Percentiles rank a stretch among this genome's conserved stretches.
phyloP scores from a whole-genome alignment of 2,329 filamentous ascomycete genomes.

The Ophiocordyceps robertsii region DNA sequence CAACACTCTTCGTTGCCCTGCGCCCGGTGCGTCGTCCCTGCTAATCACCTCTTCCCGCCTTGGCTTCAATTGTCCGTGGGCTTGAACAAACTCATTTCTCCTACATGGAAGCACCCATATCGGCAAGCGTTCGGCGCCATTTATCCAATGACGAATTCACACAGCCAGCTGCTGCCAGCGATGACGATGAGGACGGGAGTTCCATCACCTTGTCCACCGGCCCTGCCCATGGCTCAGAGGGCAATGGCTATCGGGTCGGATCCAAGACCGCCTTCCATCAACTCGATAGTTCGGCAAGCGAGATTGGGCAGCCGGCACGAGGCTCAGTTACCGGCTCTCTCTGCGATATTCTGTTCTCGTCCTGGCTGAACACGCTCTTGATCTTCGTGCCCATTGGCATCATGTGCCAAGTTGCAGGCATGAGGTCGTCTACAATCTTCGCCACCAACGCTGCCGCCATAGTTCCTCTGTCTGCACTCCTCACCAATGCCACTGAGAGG shows the following conservation, averaged over 20 bases:
- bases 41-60: too few species aligned
- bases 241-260: background rate
- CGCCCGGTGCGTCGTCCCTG: too few species aligned
- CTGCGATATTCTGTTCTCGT: slow-evolving; percentile 15
- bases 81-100: background rate
- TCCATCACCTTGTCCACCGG: background rate
- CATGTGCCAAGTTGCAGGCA: slow-evolving; percentile 28
- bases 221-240: background rate
- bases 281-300: background rate
- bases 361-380: slow-evolving; percentile 51
- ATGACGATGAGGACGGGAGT: background rate
- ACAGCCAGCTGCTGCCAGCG: background rate
- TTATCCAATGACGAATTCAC: background rate
- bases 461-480: slow-evolving; percentile 41
- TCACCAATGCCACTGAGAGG: slow-evolving; percentile 46
- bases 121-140: background rate
- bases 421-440: slow-evolving; percentile 32
- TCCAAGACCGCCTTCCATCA: background rate
- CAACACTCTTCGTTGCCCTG: too few species aligned
- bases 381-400: slow-evolving; percentile 61
- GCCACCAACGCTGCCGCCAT: slow-evolving; percentile 48
- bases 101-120: slow-evolving; percentile 1
- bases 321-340: slow-evolving; percentile 3
- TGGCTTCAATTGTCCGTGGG: background rate
- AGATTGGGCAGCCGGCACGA: background rate